These are phyloP conservation scores for Goffeauzyma gilvescens DNA, from an alignment of 768 basidiomycete genomes.

Conservation along the genomic window DNA sequence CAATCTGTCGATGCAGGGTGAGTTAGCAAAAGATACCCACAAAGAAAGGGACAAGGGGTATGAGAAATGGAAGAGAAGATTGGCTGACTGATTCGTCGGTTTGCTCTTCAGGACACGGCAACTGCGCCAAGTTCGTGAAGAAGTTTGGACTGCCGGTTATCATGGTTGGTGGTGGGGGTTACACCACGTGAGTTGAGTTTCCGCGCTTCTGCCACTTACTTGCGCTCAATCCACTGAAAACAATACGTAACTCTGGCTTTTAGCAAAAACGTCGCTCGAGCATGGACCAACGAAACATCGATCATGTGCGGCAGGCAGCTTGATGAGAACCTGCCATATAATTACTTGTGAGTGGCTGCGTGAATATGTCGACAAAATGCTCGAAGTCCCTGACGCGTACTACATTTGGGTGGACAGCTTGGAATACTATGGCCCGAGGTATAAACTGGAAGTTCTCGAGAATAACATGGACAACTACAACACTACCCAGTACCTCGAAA, in stretches of 20 bases:
- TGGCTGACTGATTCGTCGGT: no score
- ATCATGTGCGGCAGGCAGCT: conserved; percentile 75
- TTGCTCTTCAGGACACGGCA: conserved; percentile 56
- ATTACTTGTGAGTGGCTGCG: conserved; percentile 28
- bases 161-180: conserved; percentile 85
- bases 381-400: neutral
- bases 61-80: no score
- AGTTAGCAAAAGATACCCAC: no score
- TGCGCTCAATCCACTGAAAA: neutral
- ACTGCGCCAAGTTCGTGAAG: conserved; percentile 71
- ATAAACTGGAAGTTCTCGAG: conserved; percentile 68
- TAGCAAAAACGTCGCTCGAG: conserved; percentile 70
- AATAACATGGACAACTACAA: conserved; percentile 96
- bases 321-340: conserved; percentile 31
- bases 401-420: conserved; percentile 77
- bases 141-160: conserved; percentile 68
- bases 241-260: neutral
- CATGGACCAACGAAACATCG: conserved; percentile 94
- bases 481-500: conserved; percentile 57
- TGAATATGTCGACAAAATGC: neutral
- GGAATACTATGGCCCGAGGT: conserved; percentile 94
- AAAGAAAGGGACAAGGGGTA: no score
- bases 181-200: conserved; percentile 45
- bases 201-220: neutral
- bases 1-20: conserved; percentile 72